These are phyloP conservation scores for Bipolaris gigantea DNA, from an alignment of 2,329 filamentous ascomycete genomes.

Conservation along the genomic window DNA sequence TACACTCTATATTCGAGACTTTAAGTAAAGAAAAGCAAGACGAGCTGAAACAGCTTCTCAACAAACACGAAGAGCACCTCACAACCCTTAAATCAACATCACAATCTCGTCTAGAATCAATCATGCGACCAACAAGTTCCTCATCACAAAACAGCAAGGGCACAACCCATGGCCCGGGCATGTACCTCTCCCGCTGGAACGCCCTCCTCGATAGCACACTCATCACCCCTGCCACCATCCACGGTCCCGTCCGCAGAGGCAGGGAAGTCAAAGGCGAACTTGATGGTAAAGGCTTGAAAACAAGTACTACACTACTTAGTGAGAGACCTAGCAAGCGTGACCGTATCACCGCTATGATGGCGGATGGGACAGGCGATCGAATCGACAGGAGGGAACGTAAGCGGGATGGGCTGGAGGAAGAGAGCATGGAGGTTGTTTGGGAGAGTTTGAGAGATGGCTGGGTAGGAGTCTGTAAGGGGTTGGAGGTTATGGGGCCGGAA, in stretches of 20 bases:
- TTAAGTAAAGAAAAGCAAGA: conserved; percentile 54
- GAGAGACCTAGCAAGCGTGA: conserved; percentile 17
- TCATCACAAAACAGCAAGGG: conserved; percentile 17
- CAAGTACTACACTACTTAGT: conserved; percentile 15
- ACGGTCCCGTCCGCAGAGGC: conserved; percentile 56
- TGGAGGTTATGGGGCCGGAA: conserved; percentile 41
- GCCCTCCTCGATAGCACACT: conserved; percentile 68
- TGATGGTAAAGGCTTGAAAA: conserved; percentile 40
- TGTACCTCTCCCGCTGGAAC: conserved; percentile 74
- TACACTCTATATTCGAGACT: conserved; percentile 49
- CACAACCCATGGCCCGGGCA: conserved; percentile 65
- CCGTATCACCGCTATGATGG: conserved; percentile 19
- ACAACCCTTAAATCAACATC: conserved; percentile 13
- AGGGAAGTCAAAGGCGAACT: conserved; percentile 44
- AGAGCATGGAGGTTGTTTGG: conserved; percentile 35
- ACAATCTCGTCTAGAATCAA: conserved; percentile 56
- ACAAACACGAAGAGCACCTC: conserved; percentile 65
- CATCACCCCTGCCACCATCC: conserved; percentile 62
- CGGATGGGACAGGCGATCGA: conserved; percentile 32
- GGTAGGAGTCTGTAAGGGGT: conserved; percentile 37
- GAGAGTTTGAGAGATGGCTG: conserved; percentile 36
- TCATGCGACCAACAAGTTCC: conserved; percentile 48
- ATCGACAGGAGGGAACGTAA: conserved; percentile 35
- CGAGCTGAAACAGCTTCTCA: conserved; percentile 56
- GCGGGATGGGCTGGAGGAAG: conserved; percentile 36